phyloP scores from a whole-genome alignment of 768 basidiomycete species.

The Mycena metata region DNA sequence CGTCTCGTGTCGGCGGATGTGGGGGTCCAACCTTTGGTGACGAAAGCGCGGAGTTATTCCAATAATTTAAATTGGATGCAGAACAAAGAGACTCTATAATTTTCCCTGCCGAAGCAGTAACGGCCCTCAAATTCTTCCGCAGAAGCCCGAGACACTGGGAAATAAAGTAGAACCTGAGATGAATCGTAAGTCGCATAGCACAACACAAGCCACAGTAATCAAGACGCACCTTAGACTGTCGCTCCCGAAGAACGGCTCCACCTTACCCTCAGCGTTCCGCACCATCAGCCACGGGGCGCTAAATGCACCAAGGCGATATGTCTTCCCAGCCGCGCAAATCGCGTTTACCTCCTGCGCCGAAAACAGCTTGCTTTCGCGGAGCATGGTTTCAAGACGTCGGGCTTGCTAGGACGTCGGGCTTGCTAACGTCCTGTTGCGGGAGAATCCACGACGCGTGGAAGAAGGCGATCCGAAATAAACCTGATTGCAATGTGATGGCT shows the following conservation, averaged over 20 bases:
- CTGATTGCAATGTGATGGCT: slow-evolving; percentile 1
- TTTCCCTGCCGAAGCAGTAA: slow-evolving; percentile 26
- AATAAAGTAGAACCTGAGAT: slow-evolving; percentile 36
- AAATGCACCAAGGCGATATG: slow-evolving; percentile 36
- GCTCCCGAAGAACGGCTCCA: slow-evolving; percentile 41
- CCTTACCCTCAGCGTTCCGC: slow-evolving; percentile 34
- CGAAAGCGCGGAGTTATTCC: too few relatives aligned
- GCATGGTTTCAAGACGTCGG: too few relatives aligned
- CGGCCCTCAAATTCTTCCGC: slow-evolving; percentile 38
- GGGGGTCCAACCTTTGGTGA: too few relatives aligned
- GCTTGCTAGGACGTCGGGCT: slow-evolving; percentile 23
- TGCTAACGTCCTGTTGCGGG: slow-evolving; percentile 29
- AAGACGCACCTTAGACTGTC: slow-evolving; percentile 36
- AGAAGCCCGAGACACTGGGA: slow-evolving; percentile 38
- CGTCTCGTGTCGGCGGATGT: too few relatives aligned
- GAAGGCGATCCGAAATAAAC: slow-evolving; percentile 9
- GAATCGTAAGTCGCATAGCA: background rate
- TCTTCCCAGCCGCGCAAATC: slow-evolving; percentile 29
- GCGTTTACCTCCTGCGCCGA: slow-evolving; percentile 29
- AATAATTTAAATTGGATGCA: too few relatives aligned
- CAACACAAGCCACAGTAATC: background rate
- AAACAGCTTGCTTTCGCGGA: slow-evolving; percentile 23
- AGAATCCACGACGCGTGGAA: slow-evolving; percentile 35
- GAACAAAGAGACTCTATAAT: slow-evolving; percentile 11
- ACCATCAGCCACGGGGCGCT: slow-evolving; percentile 40